Base-by-base conservation (phyloP, 179 eudicot genomes). In the Sideroxylon spinosum region DNA sequence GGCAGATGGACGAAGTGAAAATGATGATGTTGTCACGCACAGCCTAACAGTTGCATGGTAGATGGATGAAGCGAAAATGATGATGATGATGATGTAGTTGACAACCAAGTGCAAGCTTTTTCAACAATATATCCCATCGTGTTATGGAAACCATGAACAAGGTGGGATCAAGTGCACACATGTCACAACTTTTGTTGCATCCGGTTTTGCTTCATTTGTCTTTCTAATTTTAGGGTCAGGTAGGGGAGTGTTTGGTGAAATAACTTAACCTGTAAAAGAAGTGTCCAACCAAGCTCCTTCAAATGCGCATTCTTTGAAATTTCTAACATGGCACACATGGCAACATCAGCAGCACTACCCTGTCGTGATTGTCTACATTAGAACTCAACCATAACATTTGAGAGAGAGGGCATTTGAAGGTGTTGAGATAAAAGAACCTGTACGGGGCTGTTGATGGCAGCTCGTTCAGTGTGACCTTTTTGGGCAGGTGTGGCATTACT, bases 271-370 rank as follows among this genome's bases (percentile, higher is more conserved):
- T 95, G 99, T 85, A 95, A 82, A 85, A 95, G 90, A 53, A 95
- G 88, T 82, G 78, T 92, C 98, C 97, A 95, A 44, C 99, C 99
- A 53, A 95, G 96, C 79, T 94, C 92, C 87, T 84, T 90, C 68
- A 95, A 81, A 49, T 88, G 96, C 13, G 72, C 78, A 77, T 91
- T 94, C 81, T 82, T 85, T 23, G 84, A 82, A 68, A 95, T 95
- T 83, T 91, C 92, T 76, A 95, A 85, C 99, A 95, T 95, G 73
- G 97, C 99, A 75, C 99, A 95, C 99, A 95, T 95, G 71, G 99
- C 98, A 44, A 95, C 99, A 87, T 95, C 99, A 61, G 99, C 99
- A 74, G 99, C 99, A 84, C 99, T 95, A 79, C 99, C 99, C 99
- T 95, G 87, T 73, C 50, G n/a, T 3, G 26, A 72, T 71, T 61